Percentiles rank a stretch among this genome's conserved stretches.
Evolutionary conservation across 108 stramenopile species (phyloP).

Genomic region (Seminavis robusta): DNA sequence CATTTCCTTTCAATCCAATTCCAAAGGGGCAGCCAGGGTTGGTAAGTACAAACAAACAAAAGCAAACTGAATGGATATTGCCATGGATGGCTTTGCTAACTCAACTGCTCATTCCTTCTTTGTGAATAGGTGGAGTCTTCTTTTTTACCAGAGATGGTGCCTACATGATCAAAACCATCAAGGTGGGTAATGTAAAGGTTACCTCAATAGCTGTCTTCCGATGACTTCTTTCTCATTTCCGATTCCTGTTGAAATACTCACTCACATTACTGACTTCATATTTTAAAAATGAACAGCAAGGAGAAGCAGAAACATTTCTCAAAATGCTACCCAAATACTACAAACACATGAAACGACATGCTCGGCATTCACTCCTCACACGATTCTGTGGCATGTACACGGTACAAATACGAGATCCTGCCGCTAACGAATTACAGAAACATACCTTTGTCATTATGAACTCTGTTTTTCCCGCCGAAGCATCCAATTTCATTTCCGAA

Average conservation of each 20-base stretch:
- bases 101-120: neutral
- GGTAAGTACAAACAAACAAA: constrained; percentile 16
- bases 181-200: constrained; percentile 11
- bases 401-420: constrained; percentile 34
- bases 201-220: neutral
- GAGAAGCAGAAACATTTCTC: constrained; percentile 67
- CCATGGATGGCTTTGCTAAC: neutral
- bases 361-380: constrained; percentile 64
- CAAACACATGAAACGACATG: constrained; percentile 66
- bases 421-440: constrained; percentile 19
- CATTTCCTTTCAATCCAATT: constrained; percentile 85
- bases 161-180: constrained; percentile 89
- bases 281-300: constrained; percentile 12
- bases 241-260: no score
- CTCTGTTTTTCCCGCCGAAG: constrained; percentile 77
- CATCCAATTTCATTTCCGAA: constrained; percentile 65
- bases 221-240: no score
- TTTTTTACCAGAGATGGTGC: constrained; percentile 86
- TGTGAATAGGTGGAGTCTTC: constrained; percentile 44
- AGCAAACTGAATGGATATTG: neutral
- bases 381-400: constrained; percentile 85
- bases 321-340: constrained; percentile 76
- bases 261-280: neutral
- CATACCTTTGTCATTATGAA: constrained; percentile 81
- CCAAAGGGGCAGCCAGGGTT: constrained; percentile 78